Evolutionary conservation across 2,329 filamentous ascomycete genomes (phyloP), one percentile per base, ranked within the genome.

Genomic region (Escovopsis sp.): DNA sequence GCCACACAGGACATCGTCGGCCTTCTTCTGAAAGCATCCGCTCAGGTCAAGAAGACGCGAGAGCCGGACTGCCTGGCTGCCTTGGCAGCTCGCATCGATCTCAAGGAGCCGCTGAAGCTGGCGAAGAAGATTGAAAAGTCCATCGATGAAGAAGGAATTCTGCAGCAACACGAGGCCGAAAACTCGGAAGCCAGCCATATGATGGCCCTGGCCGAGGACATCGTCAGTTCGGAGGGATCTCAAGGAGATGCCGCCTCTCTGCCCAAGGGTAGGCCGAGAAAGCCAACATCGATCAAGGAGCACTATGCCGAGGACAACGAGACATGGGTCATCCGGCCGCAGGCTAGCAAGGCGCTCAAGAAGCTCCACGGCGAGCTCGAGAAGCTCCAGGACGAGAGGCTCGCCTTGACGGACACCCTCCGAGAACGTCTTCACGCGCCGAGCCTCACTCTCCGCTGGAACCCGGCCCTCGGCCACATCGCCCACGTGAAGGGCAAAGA

Each of bases 61-160:
- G 36, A 39, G 7, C 30, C 37, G 10, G 44, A 50, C 10, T 68
- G 64, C 39, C 53, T 74, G 3, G 38, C 54, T 34, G 45, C 53
- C 28, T 53, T 82, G 38, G 50, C 68, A 3, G 55, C 54, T 15
- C 71, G 79, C 6, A 72, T 90, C 30, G 65, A 72, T 36, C 64
- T 94, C 15, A 63, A 70, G 11, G 71, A 73, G 3, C 82, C 86
- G 0, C 59, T 64, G 10, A 65, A 70, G 29, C 69, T 96, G 4
- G 82, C 87, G 2, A 58, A 63, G 16, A 70, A 69, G 16, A 94
- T 98, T 39, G 61, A 70, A 34, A 64, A 70, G 3, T 78, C 88
- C 4, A 93, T 98, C 39, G 90, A 98, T 48, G 90, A 96, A 57
- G 87, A 94, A 42, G 84, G 86, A 0, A 62, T 96, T n/a, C 66